phyloP scores from a whole-genome alignment of 2,329 filamentous ascomycete species.

The Fusarium drepaniforme region DNA sequence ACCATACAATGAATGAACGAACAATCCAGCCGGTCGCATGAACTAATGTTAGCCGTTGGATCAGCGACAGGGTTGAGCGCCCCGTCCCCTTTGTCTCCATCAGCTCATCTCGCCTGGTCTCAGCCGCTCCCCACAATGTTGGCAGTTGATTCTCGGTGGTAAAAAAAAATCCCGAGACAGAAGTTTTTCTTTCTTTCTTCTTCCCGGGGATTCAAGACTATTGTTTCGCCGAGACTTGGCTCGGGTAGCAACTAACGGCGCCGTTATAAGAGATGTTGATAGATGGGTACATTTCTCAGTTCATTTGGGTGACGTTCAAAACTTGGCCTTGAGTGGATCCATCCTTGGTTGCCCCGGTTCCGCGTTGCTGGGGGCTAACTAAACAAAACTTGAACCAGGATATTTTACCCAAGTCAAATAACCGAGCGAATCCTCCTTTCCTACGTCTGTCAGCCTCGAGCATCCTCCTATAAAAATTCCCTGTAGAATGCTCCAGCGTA shows the following conservation, averaged over 20 bases:
- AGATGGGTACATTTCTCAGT: neutral
- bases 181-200: conserved; percentile 1
- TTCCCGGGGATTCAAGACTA: neutral
- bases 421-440: conserved; percentile 4
- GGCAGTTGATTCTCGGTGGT: neutral
- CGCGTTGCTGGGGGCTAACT: conserved; percentile 1
- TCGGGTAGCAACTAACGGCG: neutral
- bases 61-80: conserved; percentile 7
- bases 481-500: conserved; percentile 13
- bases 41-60: conserved; percentile 7
- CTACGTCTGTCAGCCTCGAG: neutral
- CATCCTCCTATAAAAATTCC: conserved; percentile 12
- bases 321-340: neutral
- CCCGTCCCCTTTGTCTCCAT: neutral
- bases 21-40: neutral
- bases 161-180: conserved; percentile 4
- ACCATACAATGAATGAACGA: neutral
- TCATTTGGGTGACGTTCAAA: neutral
- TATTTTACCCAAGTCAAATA: conserved; percentile 9
- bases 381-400: conserved; percentile 7
- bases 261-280: neutral
- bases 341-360: conserved; percentile 31
- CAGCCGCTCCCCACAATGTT: conserved; percentile 17
- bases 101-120: conserved; percentile 23
- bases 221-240: neutral